These are phyloP conservation scores for Fraxinus americana DNA, from an alignment of 257 asterid species.

Conservation along the genomic window DNA sequence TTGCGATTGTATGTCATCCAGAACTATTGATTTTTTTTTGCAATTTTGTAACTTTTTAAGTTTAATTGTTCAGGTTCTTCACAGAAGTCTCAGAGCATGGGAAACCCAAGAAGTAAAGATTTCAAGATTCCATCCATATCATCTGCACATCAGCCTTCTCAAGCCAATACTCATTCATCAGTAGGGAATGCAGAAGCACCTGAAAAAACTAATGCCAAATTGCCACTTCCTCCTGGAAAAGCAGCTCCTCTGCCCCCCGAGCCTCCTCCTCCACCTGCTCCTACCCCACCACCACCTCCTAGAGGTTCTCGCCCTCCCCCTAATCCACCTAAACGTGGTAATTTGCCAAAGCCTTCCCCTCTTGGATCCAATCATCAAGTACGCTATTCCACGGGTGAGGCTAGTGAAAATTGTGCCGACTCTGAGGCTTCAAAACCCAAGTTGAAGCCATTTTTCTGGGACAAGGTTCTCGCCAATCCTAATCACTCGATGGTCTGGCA, in stretches of 20 bases:
- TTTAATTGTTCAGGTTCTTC: constrained; percentile 49
- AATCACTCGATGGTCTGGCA: constrained; percentile 97
- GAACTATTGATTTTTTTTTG: background rate
- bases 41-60: constrained; percentile 20
- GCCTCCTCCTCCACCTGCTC: constrained; percentile 57
- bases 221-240: constrained; percentile 85
- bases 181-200: constrained; percentile 29
- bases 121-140: constrained; percentile 38
- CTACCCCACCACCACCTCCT: constrained; percentile 91
- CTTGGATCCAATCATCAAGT: constrained; percentile 52
- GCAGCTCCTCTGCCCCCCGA: constrained; percentile 40
- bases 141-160: constrained; percentile 30
- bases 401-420: constrained; percentile 42
- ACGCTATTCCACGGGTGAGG: constrained; percentile 40
- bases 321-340: constrained; percentile 57
- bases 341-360: constrained; percentile 45
- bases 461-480: constrained; percentile 88
- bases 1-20: constrained; percentile 1
- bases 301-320: constrained; percentile 58
- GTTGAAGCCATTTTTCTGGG: constrained; percentile 98
- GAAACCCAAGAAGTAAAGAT: constrained; percentile 27
- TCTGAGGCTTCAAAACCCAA: constrained; percentile 78
- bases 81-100: constrained; percentile 32
- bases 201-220: constrained; percentile 24
- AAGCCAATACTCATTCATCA: constrained; percentile 31